Evolutionary conservation across 352 stramenopile species (phyloP), one percentile per base, ranked within the genome.

Genomic region (Globisporangium rhizosaccharum): DNA sequence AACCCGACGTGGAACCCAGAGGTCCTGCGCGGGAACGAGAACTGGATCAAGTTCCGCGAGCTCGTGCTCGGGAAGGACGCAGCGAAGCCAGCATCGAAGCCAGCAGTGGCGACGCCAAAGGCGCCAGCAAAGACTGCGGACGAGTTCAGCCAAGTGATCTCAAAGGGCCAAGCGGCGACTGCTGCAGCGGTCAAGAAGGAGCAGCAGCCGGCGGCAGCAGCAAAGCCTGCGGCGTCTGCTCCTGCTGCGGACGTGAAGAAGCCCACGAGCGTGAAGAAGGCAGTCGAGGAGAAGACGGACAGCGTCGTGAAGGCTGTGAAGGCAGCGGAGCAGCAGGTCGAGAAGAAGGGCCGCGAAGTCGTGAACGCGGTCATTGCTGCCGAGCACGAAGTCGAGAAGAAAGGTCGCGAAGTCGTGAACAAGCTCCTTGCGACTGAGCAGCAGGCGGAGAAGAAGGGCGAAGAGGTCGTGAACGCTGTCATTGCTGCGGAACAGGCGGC

Each of bases 1-100:
- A 88, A 93, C 66, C 84, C 82, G 39, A 53, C 85, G 45, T 93
- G 83, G 78, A 93, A 93, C 65, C 84, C 84, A 25, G 66, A 74
- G 23, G 39, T 67, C 46, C 63, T 93, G 41, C 71, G 72, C 42
- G 71, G 81, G 39, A 76, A 92, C 58, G 67, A 71, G 42, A 76
- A 77, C 30, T 92, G 82, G 77, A 66, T 87, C 54, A 76, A 81
- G 62, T 90, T 92, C 70, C 83, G 83, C 25, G 76, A 88, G 61
- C 58, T 90, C 42, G 79, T 88, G 62, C 75, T 92, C 48, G 74
- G 70, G 28, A 65, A 73, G 49, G 71, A 67, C 12, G 57, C 44
- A 9, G 54, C 37, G 12, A 20, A 23, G 56, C 14, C 56, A 12
- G 51, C 50, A 48, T 18, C 17, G 2, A 54, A 56, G 25, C 14